Evolutionary conservation across 805 yeast genomes (phyloP), one percentile per base, ranked within the genome.

Genomic region (Suhomyces kilbournensis): DNA sequence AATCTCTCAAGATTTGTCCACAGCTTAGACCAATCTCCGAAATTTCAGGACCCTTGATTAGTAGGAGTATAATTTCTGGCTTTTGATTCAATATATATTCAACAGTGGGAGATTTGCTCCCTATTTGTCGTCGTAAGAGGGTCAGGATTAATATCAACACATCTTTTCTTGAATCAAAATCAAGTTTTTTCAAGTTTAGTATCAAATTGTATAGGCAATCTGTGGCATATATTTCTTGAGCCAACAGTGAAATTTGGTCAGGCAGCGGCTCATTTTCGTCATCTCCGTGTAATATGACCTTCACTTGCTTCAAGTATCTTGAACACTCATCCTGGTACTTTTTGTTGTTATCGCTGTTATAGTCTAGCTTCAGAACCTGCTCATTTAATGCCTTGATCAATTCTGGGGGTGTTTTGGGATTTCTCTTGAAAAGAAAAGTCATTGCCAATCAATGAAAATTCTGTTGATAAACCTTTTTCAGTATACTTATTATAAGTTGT

Each of bases 381-480:
- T 93, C 98, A 56, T 82, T 81, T 55, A 91, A 76, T 6, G 85
- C 83, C 47, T 89, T 79, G 3, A 90, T 86, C 53, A 91, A 79
- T 63, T 93, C 99, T 17, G 81, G 81, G 2, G 97, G 96, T 0
- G 97, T 85, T 68, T 90, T 91, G 8, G 96, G 97, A 64, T 85
- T 89, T 63, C 97, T 80, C 58, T 90, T 88, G 78, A 94, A 93
- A 60, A 94, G 75, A 63, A 93, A 93, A 10, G 97, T 88, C 97
- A 92, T 90, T n/a, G 43, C n/a, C 8, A 38, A 10, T 38, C 20
- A 28, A n/a, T 10, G n/a, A 15, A 3, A 0, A 4, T 9, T 17
- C 14, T 19, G 7, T 8, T 43, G 38, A 26, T 30, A 20, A 6
- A 34, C 26, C 7, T 22, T 22, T 23, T 23, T 28, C 39, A 9